Evolutionary conservation across 352 stramenopile species (phyloP).

Genomic region (Halophytophthora batemanensis): DNA sequence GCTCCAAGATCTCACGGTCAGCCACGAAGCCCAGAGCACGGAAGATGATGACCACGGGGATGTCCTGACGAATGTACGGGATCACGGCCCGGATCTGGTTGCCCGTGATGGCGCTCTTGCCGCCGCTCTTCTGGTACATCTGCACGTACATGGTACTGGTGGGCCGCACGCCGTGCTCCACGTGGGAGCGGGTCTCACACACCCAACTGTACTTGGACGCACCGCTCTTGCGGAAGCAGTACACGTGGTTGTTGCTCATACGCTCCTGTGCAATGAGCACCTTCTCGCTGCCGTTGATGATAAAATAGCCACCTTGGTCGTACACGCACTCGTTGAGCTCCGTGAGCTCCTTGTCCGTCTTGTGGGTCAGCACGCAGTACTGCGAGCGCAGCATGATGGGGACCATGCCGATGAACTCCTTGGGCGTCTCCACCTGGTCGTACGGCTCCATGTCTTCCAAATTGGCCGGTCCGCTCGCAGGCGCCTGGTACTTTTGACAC

Average conservation of each 20-base stretch:
- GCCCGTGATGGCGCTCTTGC: conserved; percentile 93
- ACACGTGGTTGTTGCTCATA: conserved; percentile 99
- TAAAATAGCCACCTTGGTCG: conserved; percentile 99
- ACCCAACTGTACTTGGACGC: conserved; percentile 96
- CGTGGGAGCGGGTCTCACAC: conserved; percentile 96
- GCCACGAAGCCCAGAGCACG: conserved; percentile 94
- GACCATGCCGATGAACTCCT: conserved; percentile 98
- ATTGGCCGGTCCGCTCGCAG: conserved; percentile 53
- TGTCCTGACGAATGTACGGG: conserved; percentile 98
- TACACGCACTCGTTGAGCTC: conserved; percentile 99
- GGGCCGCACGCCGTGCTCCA: conserved; percentile 94
- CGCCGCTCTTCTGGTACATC: conserved; percentile 97
- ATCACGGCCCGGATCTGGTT: conserved; percentile 98
- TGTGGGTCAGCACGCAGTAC: conserved; percentile 94
- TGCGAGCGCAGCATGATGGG: conserved; percentile 98
- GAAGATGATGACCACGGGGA: conserved; percentile 99
- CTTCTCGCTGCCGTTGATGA: conserved; percentile 97
- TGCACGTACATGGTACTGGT: conserved; percentile 98
- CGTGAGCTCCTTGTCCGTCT: conserved; percentile 92
- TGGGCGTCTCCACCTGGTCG: conserved; percentile 82
- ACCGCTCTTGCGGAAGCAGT: conserved; percentile 99
- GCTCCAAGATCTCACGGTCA: conserved; percentile 98
- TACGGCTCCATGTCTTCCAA: conserved; percentile 88
- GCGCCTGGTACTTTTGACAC: conserved; percentile 89
- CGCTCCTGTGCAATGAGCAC: conserved; percentile 99